Base-by-base conservation (phyloP, 75 land plant genomes). In the Pinus taeda region DNA sequence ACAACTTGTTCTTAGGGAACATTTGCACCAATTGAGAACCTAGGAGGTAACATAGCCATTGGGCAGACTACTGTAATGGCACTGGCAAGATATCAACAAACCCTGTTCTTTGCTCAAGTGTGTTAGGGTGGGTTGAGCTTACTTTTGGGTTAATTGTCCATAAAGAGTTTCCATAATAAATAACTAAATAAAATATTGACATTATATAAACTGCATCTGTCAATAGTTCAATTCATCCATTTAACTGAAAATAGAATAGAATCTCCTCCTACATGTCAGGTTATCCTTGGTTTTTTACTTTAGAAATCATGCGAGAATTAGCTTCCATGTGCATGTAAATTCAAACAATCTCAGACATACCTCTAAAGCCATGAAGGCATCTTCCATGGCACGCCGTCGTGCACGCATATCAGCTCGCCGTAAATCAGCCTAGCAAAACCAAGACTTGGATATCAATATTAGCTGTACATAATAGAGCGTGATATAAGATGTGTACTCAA, bases 321-420 rank as follows among this genome's bases (percentile, higher is more conserved):
- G 75, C 4, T 59, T 76, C 15, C 71, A 29, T 15, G 26, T 59
- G 14, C 21, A 12, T 15, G 15, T 66, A 15, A 33, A 29, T 30
- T 13, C 13, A 26, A 78, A 15, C 18, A 26, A 78, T 11, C 33
- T 45, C 9, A 6, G 82, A 11, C 15, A 15, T 81, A 95, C 99
- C 93, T 97, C 92, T 69, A 97, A 79, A 69, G 99, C 92, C 84
- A 87, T 88, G 24, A 84, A 81, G n/a, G 98, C 85, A 90, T 97
- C 99, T 85, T 95, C 95, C 93, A 91, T 89, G 33, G 98, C 99
- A 71, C 99, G 98, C 65, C 91, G 81, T 53, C 89, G 90, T 60
- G 90, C 96, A 64, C 90, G 75, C 59, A 90, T 62, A 78, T 97
- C 96, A 75, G 95, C 99, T 80, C 86, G 77, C 24, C 98, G 85